Percentiles rank a stretch among this genome's conserved stretches.
Evolutionary conservation across 2,329 filamentous ascomycete species (phyloP).

Genomic region (Ophiocordyceps sinensis): DNA sequence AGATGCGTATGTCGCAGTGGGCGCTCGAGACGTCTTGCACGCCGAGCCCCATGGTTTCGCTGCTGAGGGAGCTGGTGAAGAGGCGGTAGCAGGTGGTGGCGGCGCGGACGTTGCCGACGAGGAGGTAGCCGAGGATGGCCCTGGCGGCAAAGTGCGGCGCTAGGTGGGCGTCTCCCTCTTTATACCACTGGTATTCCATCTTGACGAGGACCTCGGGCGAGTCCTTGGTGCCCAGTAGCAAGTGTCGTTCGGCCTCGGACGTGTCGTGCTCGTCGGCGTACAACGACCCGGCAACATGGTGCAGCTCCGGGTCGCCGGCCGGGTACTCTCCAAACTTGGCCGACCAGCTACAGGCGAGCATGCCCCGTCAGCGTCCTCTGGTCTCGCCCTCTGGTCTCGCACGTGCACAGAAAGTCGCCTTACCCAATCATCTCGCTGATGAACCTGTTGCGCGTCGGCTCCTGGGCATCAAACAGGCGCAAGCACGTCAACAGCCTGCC

Average conservation of each 20-base stretch:
- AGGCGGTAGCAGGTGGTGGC: constrained; percentile 71
- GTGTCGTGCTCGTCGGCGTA: constrained; percentile 88
- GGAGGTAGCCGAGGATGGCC: constrained; percentile 78
- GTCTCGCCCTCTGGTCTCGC: neutral
- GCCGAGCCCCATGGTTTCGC: constrained; percentile 37
- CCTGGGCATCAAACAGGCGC: constrained; percentile 63
- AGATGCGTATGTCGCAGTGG: constrained; percentile 62
- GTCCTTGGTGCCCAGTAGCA: constrained; percentile 78
- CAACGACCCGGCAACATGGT: constrained; percentile 77
- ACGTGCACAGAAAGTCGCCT: constrained; percentile 10
- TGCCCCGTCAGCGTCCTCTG: constrained; percentile 1
- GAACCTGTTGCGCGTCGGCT: constrained; percentile 88
- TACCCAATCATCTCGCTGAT: constrained; percentile 71
- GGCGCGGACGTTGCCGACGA: constrained; percentile 79
- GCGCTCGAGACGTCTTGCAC: constrained; percentile 70
- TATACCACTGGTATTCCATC: constrained; percentile 92
- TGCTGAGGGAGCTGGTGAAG: constrained; percentile 26
- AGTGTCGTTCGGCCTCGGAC: constrained; percentile 86
- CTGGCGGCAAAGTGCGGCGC: constrained; percentile 77
- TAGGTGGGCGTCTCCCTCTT: constrained; percentile 72
- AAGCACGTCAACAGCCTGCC: constrained; percentile 65
- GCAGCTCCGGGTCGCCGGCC: constrained; percentile 83
- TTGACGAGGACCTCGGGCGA: constrained; percentile 66
- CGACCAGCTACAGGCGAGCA: constrained; percentile 48
- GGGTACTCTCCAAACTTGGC: constrained; percentile 74